Percentiles rank a stretch among this genome's conserved stretches.
Evolutionary conservation across 306 rosid species (phyloP).

Genomic region (Trichosanthes cucumerina): DNA sequence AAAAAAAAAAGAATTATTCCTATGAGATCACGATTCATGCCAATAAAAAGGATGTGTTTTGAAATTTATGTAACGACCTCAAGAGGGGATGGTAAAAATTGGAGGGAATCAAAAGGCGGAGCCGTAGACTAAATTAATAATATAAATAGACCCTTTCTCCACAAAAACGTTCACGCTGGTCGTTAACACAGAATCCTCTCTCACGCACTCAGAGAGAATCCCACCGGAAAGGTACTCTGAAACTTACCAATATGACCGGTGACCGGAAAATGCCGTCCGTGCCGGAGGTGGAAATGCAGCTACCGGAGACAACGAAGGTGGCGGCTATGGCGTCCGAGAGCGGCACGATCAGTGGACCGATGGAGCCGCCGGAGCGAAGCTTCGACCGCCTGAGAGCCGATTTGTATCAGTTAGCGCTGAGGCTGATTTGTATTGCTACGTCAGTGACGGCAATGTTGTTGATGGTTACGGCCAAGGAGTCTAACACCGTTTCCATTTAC

Average conservation of each 20-base stretch:
- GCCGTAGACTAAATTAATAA: neutral
- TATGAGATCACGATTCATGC: neutral
- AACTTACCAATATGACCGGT: constrained; percentile 21
- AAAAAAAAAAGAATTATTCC: no score
- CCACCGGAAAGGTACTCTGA: neutral
- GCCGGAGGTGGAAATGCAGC: constrained; percentile 14
- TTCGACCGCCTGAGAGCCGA: constrained; percentile 28
- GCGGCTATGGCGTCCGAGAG: constrained; percentile 28
- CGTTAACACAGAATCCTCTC: neutral
- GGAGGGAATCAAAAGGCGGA: neutral
- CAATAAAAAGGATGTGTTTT: neutral
- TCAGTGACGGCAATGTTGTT: constrained; percentile 40
- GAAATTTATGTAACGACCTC: neutral
- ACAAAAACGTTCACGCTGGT: neutral
- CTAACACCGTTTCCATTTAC: constrained; percentile 37
- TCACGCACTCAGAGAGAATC: neutral
- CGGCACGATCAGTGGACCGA: constrained; percentile 30
- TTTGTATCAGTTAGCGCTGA: constrained; percentile 29
- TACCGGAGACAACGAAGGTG: constrained; percentile 10
- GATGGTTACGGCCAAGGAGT: constrained; percentile 71
- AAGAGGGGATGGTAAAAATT: neutral
- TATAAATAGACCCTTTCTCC: neutral
- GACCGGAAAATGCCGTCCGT: constrained; percentile 30
- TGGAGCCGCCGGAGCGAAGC: constrained; percentile 7
- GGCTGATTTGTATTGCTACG: constrained; percentile 39